These are phyloP conservation scores for Coemansia reversa DNA, from an alignment of 192 early-diverging fungal species.

Conservation along the genomic window DNA sequence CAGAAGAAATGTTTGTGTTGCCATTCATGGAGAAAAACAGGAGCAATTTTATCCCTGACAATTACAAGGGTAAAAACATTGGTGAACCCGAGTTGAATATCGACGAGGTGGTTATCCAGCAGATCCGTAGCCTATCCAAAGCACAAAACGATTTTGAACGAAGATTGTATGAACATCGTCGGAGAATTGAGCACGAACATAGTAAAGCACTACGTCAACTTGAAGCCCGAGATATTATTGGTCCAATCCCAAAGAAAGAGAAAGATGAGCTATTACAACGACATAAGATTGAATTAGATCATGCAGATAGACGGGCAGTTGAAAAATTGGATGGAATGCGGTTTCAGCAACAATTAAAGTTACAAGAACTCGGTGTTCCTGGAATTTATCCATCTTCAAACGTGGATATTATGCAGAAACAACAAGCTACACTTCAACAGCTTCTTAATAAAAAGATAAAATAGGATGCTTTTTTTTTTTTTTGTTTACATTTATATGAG, in stretches of 20 bases:
- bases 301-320: conserved; percentile 31
- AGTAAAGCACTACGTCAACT: conserved; percentile 20
- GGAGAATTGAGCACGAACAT: conserved; percentile 31
- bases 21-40: too few species aligned
- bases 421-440: conserved; percentile 18
- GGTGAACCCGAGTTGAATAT: conserved; percentile 1
- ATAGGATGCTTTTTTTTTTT: not conserved
- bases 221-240: conserved; percentile 32
- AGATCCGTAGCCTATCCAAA: conserved; percentile 14
- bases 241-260: conserved; percentile 19
- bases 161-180: conserved; percentile 36
- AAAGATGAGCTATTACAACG: conserved; percentile 23
- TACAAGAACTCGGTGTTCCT: conserved; percentile 28
- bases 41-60: too few species aligned
- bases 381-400: conserved; percentile 36
- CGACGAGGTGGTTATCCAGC: conserved; percentile 15
- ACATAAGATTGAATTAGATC: conserved; percentile 28
- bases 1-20: too few species aligned
- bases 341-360: conserved; percentile 38
- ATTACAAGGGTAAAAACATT: not conserved
- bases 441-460: conserved; percentile 4
- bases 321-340: conserved; percentile 47
- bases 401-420: conserved; percentile 19
- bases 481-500: not conserved
- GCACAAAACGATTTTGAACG: conserved; percentile 48